Evolutionary conservation across 2,329 filamentous ascomycete species (phyloP).

Genomic region (Clathrospora elynae): DNA sequence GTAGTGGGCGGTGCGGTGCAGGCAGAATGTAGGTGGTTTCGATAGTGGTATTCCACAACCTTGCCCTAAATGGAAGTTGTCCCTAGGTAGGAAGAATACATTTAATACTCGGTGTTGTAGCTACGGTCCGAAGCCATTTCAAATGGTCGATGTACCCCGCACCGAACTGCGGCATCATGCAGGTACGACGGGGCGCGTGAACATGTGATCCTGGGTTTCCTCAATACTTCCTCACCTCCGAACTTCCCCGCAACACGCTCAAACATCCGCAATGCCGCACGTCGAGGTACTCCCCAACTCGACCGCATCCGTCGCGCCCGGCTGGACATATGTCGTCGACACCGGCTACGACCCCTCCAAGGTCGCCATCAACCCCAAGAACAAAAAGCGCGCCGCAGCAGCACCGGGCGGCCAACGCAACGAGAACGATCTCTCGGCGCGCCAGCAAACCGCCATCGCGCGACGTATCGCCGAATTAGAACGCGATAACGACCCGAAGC

Average conservation of each 20-base stretch:
- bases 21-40: neutral
- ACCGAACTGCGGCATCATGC: conserved; percentile 9
- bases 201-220: conserved; percentile 20
- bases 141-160: conserved; percentile 17
- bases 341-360: conserved; percentile 64
- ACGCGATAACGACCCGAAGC: conserved; percentile 66
- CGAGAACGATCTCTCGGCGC: conserved; percentile 70
- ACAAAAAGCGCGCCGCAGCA: conserved; percentile 69
- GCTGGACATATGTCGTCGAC: conserved; percentile 92
- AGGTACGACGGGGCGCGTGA: conserved; percentile 13
- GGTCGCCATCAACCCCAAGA: conserved; percentile 57
- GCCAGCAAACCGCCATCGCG: conserved; percentile 79
- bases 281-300: conserved; percentile 80
- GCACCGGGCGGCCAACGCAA: conserved; percentile 41
- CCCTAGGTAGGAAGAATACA: neutral
- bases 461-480: conserved; percentile 84
- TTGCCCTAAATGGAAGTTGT: neutral
- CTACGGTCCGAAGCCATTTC: neutral
- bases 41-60: neutral
- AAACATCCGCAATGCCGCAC: conserved; percentile 60
- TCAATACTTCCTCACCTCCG: conserved; percentile 15
- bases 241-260: conserved; percentile 13
- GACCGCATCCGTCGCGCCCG: conserved; percentile 73
- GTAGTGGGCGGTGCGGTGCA: neutral
- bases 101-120: neutral